Base-by-base conservation (phyloP, 2,329 filamentous ascomycete genomes). In the Escovopsis sp. region DNA sequence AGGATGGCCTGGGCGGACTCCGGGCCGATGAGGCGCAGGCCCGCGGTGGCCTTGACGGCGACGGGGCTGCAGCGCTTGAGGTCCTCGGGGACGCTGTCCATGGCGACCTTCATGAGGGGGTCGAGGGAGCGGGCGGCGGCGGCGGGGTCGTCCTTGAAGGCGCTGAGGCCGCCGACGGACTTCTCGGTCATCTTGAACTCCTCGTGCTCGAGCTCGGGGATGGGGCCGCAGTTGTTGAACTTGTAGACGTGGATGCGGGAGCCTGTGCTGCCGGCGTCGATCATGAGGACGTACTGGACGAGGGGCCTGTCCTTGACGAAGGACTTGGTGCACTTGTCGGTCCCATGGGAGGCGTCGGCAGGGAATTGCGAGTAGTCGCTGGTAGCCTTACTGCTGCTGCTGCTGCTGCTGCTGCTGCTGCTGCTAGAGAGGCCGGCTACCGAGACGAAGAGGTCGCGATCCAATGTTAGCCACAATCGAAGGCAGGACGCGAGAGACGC, bases 171-270 rank as follows among this genome's bases (percentile, higher is more conserved):
- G 65, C 86, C 85, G 36, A 83, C 71, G 46, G 72, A 76, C 70
- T 85, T 88, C 54, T 83, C 76, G 10, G 87, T 96, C 80, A 87
- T 86, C 65, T 88, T 78, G 61, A 98, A 98, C 39, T 83, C 71
- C 55, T 98, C 90, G 52, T 76, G 66, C 62, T 98, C 90, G 34
- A 98, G 72, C 61, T 94, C 87, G 18, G 90, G 90, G n/a, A 87
- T 87, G 7, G 84, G 63, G 11, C 87, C 90, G 63, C 88, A 98
- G 65, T 96, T 96, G 69, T 96, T 96, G 73, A 96, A 98, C 55
- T 86, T 83, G 70, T 94, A 98, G 40, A 96, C 86, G 64, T 98
- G 92, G 54, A 98, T 94, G 48, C 90, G 81, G 41, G 90, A 96
- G 41, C 90, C 90, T 36, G 90, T 96, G 66, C 87, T 96, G 48